phyloP scores from a whole-genome alignment of 306 rosid species.

The Pterocarpus santalinus region DNA sequence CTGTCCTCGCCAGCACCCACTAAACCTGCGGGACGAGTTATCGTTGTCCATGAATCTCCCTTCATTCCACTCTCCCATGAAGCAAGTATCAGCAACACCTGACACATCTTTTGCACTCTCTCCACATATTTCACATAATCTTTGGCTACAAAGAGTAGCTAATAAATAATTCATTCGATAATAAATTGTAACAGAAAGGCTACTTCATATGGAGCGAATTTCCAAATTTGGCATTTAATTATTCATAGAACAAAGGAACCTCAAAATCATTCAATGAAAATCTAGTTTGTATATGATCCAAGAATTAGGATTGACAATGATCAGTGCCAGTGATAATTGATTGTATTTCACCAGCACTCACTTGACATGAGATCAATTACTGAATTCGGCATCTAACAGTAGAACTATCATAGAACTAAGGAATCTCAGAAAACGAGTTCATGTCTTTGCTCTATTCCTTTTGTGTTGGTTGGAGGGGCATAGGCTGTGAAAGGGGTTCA shows the following conservation, averaged over 20 bases:
- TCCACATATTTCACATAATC: conserved; percentile 90
- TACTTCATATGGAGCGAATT: conserved; percentile 7
- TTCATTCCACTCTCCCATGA: conserved; percentile 90
- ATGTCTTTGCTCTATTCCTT: too few species aligned
- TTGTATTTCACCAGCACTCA: neutral
- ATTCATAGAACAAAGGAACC: neutral
- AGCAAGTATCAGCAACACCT: conserved; percentile 61
- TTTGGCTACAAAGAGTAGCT: conserved; percentile 44
- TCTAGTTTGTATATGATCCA: neutral
- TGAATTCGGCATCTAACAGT: conserved; percentile 5
- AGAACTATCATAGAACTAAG: neutral
- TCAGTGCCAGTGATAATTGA: neutral
- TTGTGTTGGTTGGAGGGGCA: too few species aligned
- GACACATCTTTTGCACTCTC: conserved; percentile 74
- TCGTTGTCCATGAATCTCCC: conserved; percentile 55
- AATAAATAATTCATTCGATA: conserved; percentile 29
- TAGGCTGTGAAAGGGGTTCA: neutral
- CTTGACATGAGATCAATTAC: neutral
- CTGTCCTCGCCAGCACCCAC: conserved; percentile 87
- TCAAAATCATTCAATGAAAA: neutral
- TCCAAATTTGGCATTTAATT: conserved; percentile 7
- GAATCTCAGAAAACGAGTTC: too few species aligned
- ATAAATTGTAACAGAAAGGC: conserved; percentile 15
- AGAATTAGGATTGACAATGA: conserved; percentile 7
- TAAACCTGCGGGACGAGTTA: conserved; percentile 53